Evolutionary conservation across 2,329 filamentous ascomycete genomes (phyloP).

Genomic region (Cucurbitaria berberidis): DNA sequence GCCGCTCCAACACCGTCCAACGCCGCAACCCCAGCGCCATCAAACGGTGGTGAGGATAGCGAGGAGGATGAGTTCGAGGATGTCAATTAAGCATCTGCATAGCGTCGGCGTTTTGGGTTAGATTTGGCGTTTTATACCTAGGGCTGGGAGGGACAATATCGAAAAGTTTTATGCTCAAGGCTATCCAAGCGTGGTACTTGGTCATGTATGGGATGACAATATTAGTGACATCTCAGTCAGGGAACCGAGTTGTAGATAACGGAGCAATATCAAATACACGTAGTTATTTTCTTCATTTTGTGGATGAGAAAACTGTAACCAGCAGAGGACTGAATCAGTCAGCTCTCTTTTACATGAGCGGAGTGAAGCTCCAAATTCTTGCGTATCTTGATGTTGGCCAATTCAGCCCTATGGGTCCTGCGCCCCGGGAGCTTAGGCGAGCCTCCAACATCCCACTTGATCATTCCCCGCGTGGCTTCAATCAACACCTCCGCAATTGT

Average conservation of each 20-base stretch:
- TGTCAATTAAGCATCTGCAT: constrained; percentile 39
- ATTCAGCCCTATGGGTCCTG: constrained; percentile 13
- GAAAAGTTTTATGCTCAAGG: not conserved
- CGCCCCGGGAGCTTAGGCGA: constrained; percentile 32
- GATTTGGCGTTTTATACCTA: not conserved
- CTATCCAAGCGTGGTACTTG: not conserved
- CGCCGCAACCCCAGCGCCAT: constrained; percentile 44
- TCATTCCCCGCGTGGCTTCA: constrained; percentile 35
- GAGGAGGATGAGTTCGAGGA: constrained; percentile 57
- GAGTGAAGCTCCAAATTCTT: not conserved
- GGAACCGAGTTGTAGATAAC: not conserved
- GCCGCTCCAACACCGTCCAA: constrained; percentile 42
- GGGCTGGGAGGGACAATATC: not conserved
- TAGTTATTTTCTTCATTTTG: not conserved
- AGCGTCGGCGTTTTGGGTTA: constrained; percentile 15
- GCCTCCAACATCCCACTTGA: constrained; percentile 34
- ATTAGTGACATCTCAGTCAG: not conserved
- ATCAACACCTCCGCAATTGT: constrained; percentile 29
- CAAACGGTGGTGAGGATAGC: constrained; percentile 53
- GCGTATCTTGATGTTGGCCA: not conserved
- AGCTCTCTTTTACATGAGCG: not conserved
- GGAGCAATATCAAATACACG: not conserved
- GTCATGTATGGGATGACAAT: not conserved
- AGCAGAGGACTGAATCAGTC: not conserved
- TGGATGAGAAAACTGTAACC: not conserved